Base-by-base conservation (phyloP, 805 yeast species). In the Millerago galiae region DNA sequence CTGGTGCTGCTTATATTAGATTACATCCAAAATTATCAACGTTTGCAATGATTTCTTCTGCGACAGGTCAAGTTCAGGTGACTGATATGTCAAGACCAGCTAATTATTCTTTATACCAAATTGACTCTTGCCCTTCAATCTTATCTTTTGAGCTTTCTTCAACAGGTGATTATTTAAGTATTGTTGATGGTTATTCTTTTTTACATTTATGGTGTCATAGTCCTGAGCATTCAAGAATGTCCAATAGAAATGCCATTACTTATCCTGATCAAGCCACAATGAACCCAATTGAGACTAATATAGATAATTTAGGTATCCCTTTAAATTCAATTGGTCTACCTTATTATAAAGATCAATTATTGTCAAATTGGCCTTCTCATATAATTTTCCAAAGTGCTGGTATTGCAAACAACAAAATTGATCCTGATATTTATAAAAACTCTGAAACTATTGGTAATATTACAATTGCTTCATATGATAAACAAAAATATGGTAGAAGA, bases 21-120 rank as follows among this genome's bases (percentile, higher is more conserved):
- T 70, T 91, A 47, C 97, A 91, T 63, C 97, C 98, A 7, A 83
- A 84, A 46, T 58, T 89, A 38, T 84, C 96, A 6, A 83, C 85
- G 31, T 79, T 83, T 29, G 76, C 88, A 35, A 60, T 88, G 5
- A 79, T 86, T 8, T 83, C 87, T 0, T 83, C 96, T 0, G 71
- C 71, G 16, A 62, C 75, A 17, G 98, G 98, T 14, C 91, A 88
- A 46, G 67, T 93, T 44, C 95, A 89, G 55, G 82, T 89, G 50
- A 74, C 88, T 21, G 97, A 93, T 60, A 74, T 85, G 53, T 79
- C 77, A 46, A 86, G 87, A 59, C 95, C 91, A n/a, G 68, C 82
- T 10, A 74, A 70, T 40, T 75, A 81, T 28, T 71, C 67, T 39
- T 61, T 86, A 10, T 81, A 80, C 58, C 95, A 86, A 55, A 79